Percentiles rank a stretch among this genome's conserved stretches.
phyloP scores from a whole-genome alignment of 768 basidiomycete species.

The Boletales sp. region DNA sequence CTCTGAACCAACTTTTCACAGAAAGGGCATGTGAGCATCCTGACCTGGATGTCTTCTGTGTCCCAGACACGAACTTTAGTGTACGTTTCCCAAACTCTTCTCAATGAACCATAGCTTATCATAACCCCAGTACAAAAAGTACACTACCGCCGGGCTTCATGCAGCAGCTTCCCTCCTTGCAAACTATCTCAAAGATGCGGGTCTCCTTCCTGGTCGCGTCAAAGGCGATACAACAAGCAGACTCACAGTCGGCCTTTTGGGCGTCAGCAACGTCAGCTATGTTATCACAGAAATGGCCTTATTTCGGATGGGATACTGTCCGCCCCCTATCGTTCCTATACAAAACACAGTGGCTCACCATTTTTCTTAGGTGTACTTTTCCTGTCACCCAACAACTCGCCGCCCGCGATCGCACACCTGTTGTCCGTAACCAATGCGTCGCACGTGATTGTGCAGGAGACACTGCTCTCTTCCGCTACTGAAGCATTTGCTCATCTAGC shows the following conservation, averaged over 20 bases:
- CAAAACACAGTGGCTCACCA: not conserved
- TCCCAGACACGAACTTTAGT: conserved; percentile 26
- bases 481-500: conserved; percentile 15
- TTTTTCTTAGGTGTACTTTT: conserved; percentile 26
- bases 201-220: conserved; percentile 17
- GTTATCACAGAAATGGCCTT: conserved; percentile 22
- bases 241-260: conserved; percentile 27
- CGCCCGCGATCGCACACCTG: conserved; percentile 44
- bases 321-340: not conserved
- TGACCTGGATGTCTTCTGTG: conserved; percentile 19
- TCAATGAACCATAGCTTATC: not conserved
- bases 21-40: conserved; percentile 19
- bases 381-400: conserved; percentile 44
- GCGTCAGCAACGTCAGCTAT: conserved; percentile 26
- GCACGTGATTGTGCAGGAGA: conserved; percentile 23
- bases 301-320: conserved; percentile 32
- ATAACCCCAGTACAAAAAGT: conserved; percentile 18
- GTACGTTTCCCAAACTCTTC: not conserved
- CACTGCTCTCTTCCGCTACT: conserved; percentile 8
- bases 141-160: conserved; percentile 24
- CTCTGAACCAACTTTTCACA: conserved; percentile 26
- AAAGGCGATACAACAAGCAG: conserved; percentile 23
- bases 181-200: conserved; percentile 20
- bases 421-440: conserved; percentile 25
- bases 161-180: conserved; percentile 26